Percentiles rank a stretch among this genome's conserved stretches.
Conservation (phyloP, 495 filamentous ascomycete species). For the Cudoniella acicularis region DNA sequence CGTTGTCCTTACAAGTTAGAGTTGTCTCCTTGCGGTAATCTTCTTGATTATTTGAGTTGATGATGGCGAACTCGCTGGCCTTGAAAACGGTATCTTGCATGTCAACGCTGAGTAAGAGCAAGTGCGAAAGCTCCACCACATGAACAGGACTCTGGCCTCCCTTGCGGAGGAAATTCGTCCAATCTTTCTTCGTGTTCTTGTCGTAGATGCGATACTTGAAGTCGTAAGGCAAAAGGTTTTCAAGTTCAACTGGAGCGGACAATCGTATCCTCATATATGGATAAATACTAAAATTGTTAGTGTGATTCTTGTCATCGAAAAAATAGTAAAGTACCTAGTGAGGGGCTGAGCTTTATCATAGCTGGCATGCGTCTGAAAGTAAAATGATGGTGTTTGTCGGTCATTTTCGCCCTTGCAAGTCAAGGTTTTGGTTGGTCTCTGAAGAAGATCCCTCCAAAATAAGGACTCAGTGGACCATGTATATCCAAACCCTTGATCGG, state of each 20-base stretch:
- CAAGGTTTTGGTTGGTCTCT: slow-evolving; percentile 75
- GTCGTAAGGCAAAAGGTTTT: slow-evolving; percentile 93
- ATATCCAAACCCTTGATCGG: slow-evolving; percentile 96
- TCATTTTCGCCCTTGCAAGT: slow-evolving; percentile 81
- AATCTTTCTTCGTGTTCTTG: slow-evolving; percentile 95
- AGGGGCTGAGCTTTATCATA: slow-evolving; percentile 79
- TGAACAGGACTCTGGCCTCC: slow-evolving; percentile 96
- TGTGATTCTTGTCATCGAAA: slow-evolving; percentile 48
- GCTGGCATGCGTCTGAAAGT: slow-evolving; percentile 88
- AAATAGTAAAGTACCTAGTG: slow-evolving; percentile 53
- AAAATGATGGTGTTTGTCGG: slow-evolving; percentile 78
- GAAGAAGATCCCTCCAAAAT: slow-evolving; percentile 89
- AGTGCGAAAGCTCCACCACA: slow-evolving; percentile 91
- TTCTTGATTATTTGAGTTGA: slow-evolving; percentile 85
- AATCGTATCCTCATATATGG: slow-evolving; percentile 92
- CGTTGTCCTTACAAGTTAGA: slow-evolving; percentile 77
- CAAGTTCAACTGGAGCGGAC: slow-evolving; percentile 86
- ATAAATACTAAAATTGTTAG: slow-evolving; percentile 59
- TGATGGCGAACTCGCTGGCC: slow-evolving; percentile 91
- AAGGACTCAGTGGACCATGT: slow-evolving; percentile 85
- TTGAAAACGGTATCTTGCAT: slow-evolving; percentile 95
- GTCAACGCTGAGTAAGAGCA: slow-evolving; percentile 86
- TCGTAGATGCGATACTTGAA: slow-evolving; percentile 99
- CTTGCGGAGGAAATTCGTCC: slow-evolving; percentile 96
- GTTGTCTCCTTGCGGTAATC: slow-evolving; percentile 81